phyloP scores from a whole-genome alignment of 192 early-diverging fungal species.

The Jimgerdemannia flammicorona region DNA sequence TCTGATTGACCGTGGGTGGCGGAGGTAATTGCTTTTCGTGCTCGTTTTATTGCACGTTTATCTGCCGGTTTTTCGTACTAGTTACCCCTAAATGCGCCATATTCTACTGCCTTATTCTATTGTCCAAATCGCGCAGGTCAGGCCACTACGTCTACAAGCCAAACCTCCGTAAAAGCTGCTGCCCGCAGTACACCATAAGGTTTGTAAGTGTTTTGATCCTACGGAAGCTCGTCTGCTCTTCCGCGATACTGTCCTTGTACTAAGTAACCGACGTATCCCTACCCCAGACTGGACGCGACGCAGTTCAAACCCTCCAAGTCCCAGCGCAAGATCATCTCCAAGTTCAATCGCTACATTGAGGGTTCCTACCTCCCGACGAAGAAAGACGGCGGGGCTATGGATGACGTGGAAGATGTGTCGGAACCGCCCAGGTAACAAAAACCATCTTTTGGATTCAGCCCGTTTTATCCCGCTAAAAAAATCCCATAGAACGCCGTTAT shows the following conservation, averaged over 20 bases:
- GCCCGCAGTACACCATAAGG: slow-evolving; percentile 73
- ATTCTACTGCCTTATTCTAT: too few relatives aligned
- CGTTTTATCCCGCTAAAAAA: too few relatives aligned
- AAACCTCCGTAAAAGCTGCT: slow-evolving; percentile 59
- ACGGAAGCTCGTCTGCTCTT: too few relatives aligned
- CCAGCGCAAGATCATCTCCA: slow-evolving; percentile 62
- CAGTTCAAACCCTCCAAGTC: slow-evolving; percentile 57
- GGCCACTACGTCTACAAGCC: slow-evolving; percentile 78
- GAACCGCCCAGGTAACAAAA: background rate
- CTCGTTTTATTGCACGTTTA: background rate
- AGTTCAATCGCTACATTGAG: slow-evolving; percentile 55
- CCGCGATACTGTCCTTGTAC: too few relatives aligned
- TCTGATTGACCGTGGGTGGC: slow-evolving; percentile 73
- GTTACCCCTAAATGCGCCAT: too few relatives aligned
- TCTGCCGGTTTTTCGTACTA: background rate
- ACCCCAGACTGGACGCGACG: slow-evolving; percentile 44
- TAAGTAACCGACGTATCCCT: background rate
- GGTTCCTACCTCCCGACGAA: slow-evolving; percentile 19
- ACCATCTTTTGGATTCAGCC: background rate
- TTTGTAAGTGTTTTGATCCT: background rate
- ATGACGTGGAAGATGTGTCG: slow-evolving; percentile 11
- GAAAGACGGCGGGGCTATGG: slow-evolving; percentile 17
- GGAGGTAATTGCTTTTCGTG: slow-evolving; percentile 38
- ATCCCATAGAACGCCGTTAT: too few relatives aligned
- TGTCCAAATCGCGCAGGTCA: slow-evolving; percentile 25